Conservation (phyloP, 768 basidiomycete species). For the Pseudohyphozyma bogoriensis region DNA sequence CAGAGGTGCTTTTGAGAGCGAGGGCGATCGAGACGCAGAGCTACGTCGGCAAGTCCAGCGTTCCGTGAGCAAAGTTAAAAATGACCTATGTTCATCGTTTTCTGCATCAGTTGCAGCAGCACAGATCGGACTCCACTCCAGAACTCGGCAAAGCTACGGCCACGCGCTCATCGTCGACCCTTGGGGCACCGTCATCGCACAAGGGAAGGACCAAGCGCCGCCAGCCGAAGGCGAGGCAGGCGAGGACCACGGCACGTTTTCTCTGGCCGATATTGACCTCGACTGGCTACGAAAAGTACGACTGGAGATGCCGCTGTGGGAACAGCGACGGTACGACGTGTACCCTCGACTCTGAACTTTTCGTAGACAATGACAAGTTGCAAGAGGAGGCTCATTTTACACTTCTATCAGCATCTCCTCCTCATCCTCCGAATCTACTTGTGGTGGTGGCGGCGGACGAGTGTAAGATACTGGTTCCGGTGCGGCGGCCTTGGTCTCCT, state of each 20-base stretch:
- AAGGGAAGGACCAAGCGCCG: constrained; percentile 2
- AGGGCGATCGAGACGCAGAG: constrained; percentile 34
- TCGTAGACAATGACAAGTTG: not conserved
- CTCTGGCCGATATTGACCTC: constrained; percentile 25
- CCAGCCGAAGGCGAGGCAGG: constrained; percentile 5
- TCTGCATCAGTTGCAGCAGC: constrained; percentile 32
- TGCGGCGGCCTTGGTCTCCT: constrained; percentile 4
- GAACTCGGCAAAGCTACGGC: constrained; percentile 20
- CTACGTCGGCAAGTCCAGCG: constrained; percentile 18
- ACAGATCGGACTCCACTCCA: constrained; percentile 16
- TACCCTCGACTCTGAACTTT: constrained; percentile 11
- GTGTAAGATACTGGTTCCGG: not conserved
- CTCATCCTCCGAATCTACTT: constrained; percentile 49
- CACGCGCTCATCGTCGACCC: constrained; percentile 30
- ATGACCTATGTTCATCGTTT: no score
- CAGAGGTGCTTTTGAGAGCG: constrained; percentile 29
- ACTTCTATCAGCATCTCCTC: constrained; percentile 69
- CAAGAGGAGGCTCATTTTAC: no score
- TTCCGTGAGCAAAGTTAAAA: no score
- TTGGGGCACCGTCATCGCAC: constrained; percentile 30
- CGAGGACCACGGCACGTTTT: constrained; percentile 22
- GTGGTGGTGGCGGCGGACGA: constrained; percentile 12
- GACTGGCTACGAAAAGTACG: constrained; percentile 22
- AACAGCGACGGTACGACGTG: constrained; percentile 26
- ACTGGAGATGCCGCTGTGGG: constrained; percentile 28